Conservation (phyloP, 371 early-diverging fungal genomes). For the Dichotomocladium elegans region DNA sequence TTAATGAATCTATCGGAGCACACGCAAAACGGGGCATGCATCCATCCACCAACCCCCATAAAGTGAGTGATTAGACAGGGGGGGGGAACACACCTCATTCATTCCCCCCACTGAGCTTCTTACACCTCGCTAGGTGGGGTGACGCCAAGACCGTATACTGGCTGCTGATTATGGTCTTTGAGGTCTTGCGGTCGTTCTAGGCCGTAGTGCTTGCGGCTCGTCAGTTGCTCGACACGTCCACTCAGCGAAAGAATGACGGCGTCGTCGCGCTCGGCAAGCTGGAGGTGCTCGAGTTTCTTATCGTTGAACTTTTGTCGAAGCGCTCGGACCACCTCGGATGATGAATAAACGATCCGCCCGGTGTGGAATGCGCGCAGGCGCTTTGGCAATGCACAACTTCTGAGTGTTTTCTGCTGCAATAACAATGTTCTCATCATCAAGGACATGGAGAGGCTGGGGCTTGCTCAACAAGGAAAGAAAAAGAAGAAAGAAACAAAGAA, state of each 20-base stretch:
- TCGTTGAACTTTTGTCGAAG: constrained; percentile 19
- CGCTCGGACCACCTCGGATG: too few relatives aligned
- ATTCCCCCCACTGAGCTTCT: neutral
- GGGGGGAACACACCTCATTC: neutral
- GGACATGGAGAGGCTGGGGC: too few relatives aligned
- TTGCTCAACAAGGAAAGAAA: too few relatives aligned
- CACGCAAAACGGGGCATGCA: too few relatives aligned
- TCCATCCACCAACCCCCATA: too few relatives aligned
- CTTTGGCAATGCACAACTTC: too few relatives aligned
- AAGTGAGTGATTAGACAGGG: neutral
- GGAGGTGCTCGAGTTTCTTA: constrained; percentile 21
- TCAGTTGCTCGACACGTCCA: neutral
- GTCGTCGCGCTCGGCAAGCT: constrained; percentile 18
- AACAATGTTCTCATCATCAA: too few relatives aligned
- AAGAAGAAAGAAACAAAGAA: too few relatives aligned
- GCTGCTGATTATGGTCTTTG: neutral
- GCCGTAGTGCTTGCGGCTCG: neutral
- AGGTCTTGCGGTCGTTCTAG: neutral
- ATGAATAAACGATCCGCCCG: too few relatives aligned
- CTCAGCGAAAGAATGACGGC: constrained; percentile 21
- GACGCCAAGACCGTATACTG: constrained; percentile 15
- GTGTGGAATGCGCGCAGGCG: too few relatives aligned
- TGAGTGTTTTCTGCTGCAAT: too few relatives aligned
- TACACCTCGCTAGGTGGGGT: constrained; percentile 23
- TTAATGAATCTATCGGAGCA: constrained; percentile 34